Evolutionary conservation across 805 yeast species (phyloP).

Genomic region (Ogataea angusta): DNA sequence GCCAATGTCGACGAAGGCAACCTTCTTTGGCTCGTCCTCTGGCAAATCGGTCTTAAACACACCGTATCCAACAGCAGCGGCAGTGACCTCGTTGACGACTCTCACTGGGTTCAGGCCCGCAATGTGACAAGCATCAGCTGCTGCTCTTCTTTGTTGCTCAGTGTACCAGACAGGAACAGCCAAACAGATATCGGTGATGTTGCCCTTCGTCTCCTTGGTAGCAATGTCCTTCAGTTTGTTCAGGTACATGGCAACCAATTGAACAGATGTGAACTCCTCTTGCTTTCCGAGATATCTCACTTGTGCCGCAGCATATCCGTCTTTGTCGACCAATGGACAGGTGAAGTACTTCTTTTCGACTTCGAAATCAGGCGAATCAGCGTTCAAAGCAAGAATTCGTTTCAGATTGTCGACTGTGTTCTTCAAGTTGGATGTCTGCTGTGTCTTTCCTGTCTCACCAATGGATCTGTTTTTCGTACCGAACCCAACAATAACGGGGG

Average conservation of each 20-base stretch:
- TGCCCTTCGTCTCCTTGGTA: constrained; percentile 74
- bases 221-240: constrained; percentile 84
- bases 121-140: constrained; percentile 89
- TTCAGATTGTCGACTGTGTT: constrained; percentile 94
- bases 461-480: constrained; percentile 85
- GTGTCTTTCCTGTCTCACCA: constrained; percentile 95
- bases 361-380: constrained; percentile 71
- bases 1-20: constrained; percentile 95
- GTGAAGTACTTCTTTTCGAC: constrained; percentile 73
- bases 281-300: constrained; percentile 81
- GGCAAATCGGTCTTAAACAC: constrained; percentile 96
- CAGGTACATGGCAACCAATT: constrained; percentile 92
- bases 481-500: constrained; percentile 87
- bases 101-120: constrained; percentile 98
- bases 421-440: constrained; percentile 93
- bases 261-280: constrained; percentile 79
- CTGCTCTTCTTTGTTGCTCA: constrained; percentile 94
- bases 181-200: constrained; percentile 82
- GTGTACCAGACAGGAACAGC: constrained; percentile 98
- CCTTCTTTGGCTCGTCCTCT: constrained; percentile 85
- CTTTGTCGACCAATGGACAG: constrained; percentile 63
- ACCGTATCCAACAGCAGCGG: constrained; percentile 99
- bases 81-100: constrained; percentile 94
- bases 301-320: constrained; percentile 79
- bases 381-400: constrained; percentile 81